phyloP scores from a whole-genome alignment of 169 alveolate genomes.

The Condylostoma magnum region DNA sequence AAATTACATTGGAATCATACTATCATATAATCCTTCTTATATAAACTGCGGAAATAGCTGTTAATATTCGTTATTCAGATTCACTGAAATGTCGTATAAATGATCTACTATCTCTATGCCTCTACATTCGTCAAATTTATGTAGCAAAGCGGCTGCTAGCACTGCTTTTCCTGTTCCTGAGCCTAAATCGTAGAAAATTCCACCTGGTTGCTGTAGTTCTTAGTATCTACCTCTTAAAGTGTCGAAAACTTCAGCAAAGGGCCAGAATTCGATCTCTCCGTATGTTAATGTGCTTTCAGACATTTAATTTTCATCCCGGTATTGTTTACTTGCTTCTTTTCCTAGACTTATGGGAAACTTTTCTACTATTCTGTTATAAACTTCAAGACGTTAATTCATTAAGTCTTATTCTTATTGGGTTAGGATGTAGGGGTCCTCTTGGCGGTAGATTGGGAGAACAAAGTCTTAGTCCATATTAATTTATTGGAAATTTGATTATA shows the following conservation, averaged over 20 bases:
- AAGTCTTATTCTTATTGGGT: background rate
- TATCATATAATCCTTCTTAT: too few relatives aligned
- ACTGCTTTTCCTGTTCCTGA: constrained; percentile 73
- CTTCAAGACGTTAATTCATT: background rate
- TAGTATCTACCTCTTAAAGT: background rate
- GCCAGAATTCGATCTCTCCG: constrained; percentile 22
- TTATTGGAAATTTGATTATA: too few relatives aligned
- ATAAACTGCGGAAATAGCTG: constrained; percentile 33
- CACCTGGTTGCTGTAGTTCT: constrained; percentile 40
- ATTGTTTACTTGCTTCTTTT: background rate
- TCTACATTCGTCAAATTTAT: constrained; percentile 48
- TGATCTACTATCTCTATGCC: constrained; percentile 56
- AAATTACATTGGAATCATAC: too few relatives aligned
- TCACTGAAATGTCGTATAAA: constrained; percentile 24
- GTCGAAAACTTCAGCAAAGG: constrained; percentile 1
- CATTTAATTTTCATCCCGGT: constrained; percentile 13
- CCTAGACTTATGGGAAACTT: constrained; percentile 1
- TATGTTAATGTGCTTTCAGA: constrained; percentile 1
- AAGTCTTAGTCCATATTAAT: too few relatives aligned
- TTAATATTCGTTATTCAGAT: constrained; percentile 25
- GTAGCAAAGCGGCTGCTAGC: constrained; percentile 57
- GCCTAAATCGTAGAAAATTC: constrained; percentile 68
- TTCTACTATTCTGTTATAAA: background rate
- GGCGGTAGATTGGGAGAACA: too few relatives aligned
- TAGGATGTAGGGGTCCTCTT: background rate